phyloP scores from a whole-genome alignment of 78 protist species.

The slime mould (Dictyostelium discoideum) region dicty_2.7 NC_007091.3:4976001-4976500 shows the following conservation, averaged over 20 bases:
- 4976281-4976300: too few relatives aligned
- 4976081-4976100: neutral
- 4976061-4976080: neutral
- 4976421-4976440: neutral
- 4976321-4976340: neutral
- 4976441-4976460: neutral
- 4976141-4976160: neutral
- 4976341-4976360: neutral
- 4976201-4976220: neutral
- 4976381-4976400: neutral
- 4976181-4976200: neutral
- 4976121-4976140: neutral
- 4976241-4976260: too few relatives aligned
- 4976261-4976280: too few relatives aligned
- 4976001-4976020: conserved; percentile 13
- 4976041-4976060: neutral
- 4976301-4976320: neutral
- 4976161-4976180: neutral
- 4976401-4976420: neutral
- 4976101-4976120: neutral
- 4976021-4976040: conserved; percentile 16
- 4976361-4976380: neutral
- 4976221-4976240: neutral
- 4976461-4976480: too few relatives aligned
- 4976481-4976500: neutral